These are phyloP conservation scores for Trichoderma pleuroti DNA, from an alignment of 2,329 filamentous ascomycete species.

Conservation along the genomic window DNA sequence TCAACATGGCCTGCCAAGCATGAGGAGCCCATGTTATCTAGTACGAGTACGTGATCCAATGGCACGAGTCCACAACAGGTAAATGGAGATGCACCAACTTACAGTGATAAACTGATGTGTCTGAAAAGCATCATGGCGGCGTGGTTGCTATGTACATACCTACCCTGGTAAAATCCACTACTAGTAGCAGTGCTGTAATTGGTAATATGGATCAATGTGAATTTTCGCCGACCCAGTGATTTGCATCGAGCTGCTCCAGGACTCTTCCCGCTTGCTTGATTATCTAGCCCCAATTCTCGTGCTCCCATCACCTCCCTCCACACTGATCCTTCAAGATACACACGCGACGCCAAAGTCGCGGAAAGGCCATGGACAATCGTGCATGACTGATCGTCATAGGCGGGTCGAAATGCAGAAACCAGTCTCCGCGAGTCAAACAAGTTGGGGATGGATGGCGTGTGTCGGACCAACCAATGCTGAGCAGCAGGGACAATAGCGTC, in stretches of 20 bases:
- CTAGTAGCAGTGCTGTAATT: background rate
- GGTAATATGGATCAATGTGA: background rate
- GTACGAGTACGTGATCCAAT: background rate
- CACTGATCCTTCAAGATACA: background rate
- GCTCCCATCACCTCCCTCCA: background rate
- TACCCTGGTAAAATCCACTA: background rate
- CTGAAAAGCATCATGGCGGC: background rate
- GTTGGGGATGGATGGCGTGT: conserved; percentile 14
- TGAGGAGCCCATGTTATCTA: background rate
- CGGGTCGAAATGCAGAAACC: conserved; percentile 12
- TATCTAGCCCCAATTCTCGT: background rate
- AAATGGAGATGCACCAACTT: background rate
- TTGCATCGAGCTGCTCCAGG: background rate
- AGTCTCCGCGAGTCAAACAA: conserved; percentile 15
- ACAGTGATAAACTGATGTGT: background rate
- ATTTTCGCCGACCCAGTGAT: background rate
- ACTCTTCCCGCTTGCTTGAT: background rate
- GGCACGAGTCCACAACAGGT: background rate
- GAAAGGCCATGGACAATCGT: background rate
- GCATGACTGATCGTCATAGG: conserved; percentile 16
- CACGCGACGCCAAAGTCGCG: background rate
- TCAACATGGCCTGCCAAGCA: background rate
- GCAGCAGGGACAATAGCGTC: conserved; percentile 19
- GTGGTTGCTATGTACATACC: background rate
- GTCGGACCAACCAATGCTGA: conserved; percentile 13